phyloP scores from a whole-genome alignment of 306 rosid genomes.

The Parietaria judaica region DNA sequence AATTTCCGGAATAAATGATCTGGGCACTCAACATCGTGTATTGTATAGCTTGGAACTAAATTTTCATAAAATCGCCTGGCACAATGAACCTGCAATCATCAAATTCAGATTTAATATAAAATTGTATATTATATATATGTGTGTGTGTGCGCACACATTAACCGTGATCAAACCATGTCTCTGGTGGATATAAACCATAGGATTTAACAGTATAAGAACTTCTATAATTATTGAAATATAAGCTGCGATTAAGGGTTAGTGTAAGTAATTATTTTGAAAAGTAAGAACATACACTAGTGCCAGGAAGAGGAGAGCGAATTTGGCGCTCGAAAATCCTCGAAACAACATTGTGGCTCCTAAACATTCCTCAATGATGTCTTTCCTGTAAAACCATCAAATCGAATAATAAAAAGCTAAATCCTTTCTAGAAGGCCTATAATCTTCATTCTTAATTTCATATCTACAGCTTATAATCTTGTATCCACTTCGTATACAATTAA shows the following conservation, averaged over 20 bases:
- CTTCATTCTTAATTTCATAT: too few species aligned
- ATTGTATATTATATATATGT: background rate
- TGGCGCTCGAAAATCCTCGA: conserved; percentile 87
- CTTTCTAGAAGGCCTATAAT: too few species aligned
- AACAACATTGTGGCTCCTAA: conserved; percentile 66
- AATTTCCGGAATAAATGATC: conserved; percentile 83
- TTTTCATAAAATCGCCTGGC: conserved; percentile 86
- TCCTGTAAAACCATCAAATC: conserved; percentile 14
- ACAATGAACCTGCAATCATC: conserved; percentile 65
- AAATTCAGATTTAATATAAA: conserved; percentile 24
- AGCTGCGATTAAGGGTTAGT: too few species aligned
- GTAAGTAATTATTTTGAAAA: background rate
- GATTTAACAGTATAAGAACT: too few species aligned
- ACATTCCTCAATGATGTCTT: conserved; percentile 35
- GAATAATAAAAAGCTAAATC: background rate
- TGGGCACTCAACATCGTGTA: conserved; percentile 85
- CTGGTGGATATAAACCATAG: too few species aligned
- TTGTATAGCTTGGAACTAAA: conserved; percentile 74
- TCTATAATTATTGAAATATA: too few species aligned
- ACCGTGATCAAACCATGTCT: too few species aligned
- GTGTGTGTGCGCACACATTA: too few species aligned
- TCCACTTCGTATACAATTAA: background rate
- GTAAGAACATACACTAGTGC: conserved; percentile 57
- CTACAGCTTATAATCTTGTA: too few species aligned
- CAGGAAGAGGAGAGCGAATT: conserved; percentile 74